Percentiles rank a stretch among this genome's conserved stretches.
These are phyloP conservation scores for Beta lomatogona DNA, from an alignment of 179 eudicot genomes.

Conservation along the genomic window DNA sequence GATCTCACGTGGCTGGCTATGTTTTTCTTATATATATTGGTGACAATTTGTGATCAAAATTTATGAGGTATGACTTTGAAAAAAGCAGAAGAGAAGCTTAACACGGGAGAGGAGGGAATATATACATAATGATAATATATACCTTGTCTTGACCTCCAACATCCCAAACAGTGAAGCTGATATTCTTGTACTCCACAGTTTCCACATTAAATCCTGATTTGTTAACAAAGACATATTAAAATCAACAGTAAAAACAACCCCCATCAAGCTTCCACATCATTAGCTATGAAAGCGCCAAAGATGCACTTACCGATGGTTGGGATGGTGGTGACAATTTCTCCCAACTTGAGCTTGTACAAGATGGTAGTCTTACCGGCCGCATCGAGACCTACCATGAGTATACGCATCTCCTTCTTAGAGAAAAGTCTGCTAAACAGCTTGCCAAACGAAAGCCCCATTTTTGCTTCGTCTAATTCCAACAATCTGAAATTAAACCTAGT, in stretches of 20 bases:
- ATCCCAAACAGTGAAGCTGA: constrained; percentile 77
- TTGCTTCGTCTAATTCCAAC: constrained; percentile 37
- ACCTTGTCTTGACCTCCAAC: constrained; percentile 75
- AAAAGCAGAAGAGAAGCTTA: no score
- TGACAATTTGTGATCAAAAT: no score
- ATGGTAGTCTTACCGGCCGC: constrained; percentile 70
- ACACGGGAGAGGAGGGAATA: no score
- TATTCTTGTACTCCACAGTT: constrained; percentile 70
- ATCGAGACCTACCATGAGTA: constrained; percentile 68
- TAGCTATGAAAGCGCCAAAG: not conserved
- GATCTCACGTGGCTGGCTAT: not conserved
- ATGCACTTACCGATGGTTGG: constrained; percentile 52
- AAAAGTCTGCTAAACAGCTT: constrained; percentile 56
- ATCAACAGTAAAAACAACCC: not conserved
- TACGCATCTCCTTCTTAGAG: constrained; percentile 57
- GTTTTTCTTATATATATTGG: no score
- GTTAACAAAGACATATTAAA: not conserved
- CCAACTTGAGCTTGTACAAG: constrained; percentile 62
- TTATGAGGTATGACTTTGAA: no score
- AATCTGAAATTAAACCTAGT: constrained; percentile 13
- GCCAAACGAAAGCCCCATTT: constrained; percentile 55
- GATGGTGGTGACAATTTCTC: constrained; percentile 63
- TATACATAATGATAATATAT: not conserved
- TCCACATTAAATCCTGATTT: constrained; percentile 60
- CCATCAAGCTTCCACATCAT: not conserved